Conservation (phyloP, 2,329 filamentous ascomycete genomes). For the Paecilomyces niveus region DNA sequence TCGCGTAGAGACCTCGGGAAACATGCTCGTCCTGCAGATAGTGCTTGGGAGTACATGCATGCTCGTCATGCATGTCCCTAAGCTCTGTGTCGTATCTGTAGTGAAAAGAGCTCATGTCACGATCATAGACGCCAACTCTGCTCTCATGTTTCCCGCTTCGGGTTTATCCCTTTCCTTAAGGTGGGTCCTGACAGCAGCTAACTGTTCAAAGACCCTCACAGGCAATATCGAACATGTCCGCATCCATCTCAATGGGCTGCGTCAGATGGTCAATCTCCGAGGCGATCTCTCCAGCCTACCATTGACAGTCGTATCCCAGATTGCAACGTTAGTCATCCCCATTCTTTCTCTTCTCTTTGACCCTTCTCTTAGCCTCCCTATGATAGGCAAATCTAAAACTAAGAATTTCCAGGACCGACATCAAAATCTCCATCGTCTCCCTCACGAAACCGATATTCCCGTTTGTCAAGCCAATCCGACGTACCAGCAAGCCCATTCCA, state of each 20-base stretch:
- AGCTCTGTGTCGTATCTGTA: not conserved
- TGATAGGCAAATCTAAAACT: not conserved
- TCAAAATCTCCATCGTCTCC: not conserved
- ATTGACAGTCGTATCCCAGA: not conserved
- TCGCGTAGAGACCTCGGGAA: not conserved
- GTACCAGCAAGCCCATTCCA: not conserved
- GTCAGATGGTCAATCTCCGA: not conserved
- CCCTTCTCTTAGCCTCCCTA: not conserved
- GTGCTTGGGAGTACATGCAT: not conserved
- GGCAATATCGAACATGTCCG: not conserved
- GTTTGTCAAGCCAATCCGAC: not conserved
- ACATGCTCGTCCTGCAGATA: not conserved
- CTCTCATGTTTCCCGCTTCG: not conserved
- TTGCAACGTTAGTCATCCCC: not conserved
- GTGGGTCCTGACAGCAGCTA: not conserved
- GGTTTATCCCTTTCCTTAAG: not conserved
- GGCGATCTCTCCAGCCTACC: not conserved
- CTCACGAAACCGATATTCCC: not conserved
- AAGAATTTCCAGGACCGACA: not conserved
- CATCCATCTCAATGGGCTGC: not conserved
- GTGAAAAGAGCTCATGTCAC: not conserved
- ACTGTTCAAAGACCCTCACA: not conserved
- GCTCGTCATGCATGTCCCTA: not conserved
- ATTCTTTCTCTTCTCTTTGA: not conserved
- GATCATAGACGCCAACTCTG: not conserved